Percentiles rank a stretch among this genome's conserved stretches.
phyloP scores from a whole-genome alignment of 331 rosid species.

The Phaseolus coccineus region DNA sequence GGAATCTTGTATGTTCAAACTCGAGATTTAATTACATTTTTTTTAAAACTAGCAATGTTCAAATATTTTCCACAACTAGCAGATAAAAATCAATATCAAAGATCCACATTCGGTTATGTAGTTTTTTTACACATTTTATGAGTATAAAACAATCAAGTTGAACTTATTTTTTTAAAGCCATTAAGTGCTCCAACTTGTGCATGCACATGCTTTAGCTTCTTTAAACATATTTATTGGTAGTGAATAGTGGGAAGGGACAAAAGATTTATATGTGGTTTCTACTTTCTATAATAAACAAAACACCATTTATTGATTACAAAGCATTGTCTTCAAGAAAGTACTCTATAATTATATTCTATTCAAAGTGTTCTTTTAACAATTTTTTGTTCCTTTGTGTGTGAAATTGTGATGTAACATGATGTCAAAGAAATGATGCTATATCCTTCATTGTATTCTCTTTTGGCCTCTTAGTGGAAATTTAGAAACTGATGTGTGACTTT shows the following conservation, averaged over 20 bases:
- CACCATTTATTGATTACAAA: neutral
- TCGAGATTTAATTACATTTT: neutral
- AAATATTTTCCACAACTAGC: neutral
- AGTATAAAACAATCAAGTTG: conserved; percentile 27
- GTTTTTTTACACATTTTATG: neutral
- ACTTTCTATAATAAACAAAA: neutral
- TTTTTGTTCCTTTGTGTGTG: neutral
- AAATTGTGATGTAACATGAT: neutral
- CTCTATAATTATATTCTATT: neutral
- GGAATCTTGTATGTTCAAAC: neutral
- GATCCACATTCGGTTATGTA: neutral
- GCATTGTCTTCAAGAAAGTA: conserved; percentile 18
- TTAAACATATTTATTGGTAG: neutral
- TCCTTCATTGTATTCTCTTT: neutral
- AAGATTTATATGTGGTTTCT: neutral
- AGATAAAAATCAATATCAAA: neutral
- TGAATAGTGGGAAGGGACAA: neutral
- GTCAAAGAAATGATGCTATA: neutral
- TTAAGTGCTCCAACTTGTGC: neutral
- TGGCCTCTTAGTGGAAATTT: neutral
- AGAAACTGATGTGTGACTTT: conserved; percentile 6
- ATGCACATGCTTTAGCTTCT: conserved; percentile 5
- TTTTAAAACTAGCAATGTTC: neutral
- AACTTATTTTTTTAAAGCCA: neutral
- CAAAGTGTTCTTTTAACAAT: neutral